Evolutionary conservation across 768 basidiomycete species (phyloP).

Genomic region (Agrocybe chaxingu): DNA sequence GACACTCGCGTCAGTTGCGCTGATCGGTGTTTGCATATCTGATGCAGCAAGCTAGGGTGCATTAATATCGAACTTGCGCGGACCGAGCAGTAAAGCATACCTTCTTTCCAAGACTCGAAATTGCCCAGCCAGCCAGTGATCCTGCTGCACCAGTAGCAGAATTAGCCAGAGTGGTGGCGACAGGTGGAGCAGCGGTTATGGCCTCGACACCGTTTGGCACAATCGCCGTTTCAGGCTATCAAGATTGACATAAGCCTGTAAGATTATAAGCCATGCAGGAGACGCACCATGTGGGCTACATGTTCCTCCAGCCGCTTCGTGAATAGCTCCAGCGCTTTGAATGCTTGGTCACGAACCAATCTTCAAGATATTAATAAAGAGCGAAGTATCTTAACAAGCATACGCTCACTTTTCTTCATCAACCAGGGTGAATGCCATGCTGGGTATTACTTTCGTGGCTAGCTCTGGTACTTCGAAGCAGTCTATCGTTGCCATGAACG

Average conservation of each 20-base stretch:
- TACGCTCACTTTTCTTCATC: slow-evolving; percentile 87
- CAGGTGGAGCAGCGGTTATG: slow-evolving; percentile 26
- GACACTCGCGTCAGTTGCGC: slow-evolving; percentile 20
- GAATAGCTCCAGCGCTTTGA: slow-evolving; percentile 88
- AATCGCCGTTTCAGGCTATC: slow-evolving; percentile 37
- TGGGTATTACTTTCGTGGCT: slow-evolving; percentile 86
- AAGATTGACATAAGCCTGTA: background rate
- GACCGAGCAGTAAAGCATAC: slow-evolving; percentile 29
- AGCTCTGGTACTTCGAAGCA: slow-evolving; percentile 87
- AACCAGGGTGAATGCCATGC: slow-evolving; percentile 72
- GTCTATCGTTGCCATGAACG: slow-evolving; percentile 91
- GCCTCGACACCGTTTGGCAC: slow-evolving; percentile 23
- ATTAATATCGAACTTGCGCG: background rate
- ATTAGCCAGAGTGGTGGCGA: slow-evolving; percentile 63
- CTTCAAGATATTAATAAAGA: slow-evolving; percentile 34
- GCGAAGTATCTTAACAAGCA: background rate
- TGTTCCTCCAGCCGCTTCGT: slow-evolving; percentile 79
- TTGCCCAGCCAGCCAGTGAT: slow-evolving; percentile 93
- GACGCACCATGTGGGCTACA: slow-evolving; percentile 75
- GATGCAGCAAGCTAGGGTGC: slow-evolving; percentile 56
- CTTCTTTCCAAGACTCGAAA: slow-evolving; percentile 84
- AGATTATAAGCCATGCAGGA: background rate
- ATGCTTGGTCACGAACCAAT: slow-evolving; percentile 92
- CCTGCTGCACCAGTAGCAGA: slow-evolving; percentile 90
- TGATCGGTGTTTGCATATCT: slow-evolving; percentile 72